Percentiles rank a stretch among this genome's conserved stretches.
These are phyloP conservation scores for Luffa acutangula DNA, from an alignment of 306 rosid species.

Conservation along the genomic window DNA sequence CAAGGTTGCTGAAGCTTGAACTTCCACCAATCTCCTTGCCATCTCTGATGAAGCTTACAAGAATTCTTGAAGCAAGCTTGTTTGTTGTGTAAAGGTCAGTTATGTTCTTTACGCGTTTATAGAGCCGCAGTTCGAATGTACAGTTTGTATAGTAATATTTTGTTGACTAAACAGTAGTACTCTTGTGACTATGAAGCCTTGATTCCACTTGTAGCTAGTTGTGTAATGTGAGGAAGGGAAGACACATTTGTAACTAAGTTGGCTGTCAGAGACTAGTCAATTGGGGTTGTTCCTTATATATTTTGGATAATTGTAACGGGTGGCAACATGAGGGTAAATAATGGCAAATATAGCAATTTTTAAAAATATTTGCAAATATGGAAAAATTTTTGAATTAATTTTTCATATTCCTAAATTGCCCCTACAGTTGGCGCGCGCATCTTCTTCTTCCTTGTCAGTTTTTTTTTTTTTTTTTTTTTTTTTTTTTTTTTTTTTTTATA, in stretches of 20 bases:
- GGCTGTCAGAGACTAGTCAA: background rate
- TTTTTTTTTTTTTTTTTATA: no score
- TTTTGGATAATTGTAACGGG: no score
- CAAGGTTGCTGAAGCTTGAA: slow-evolving; percentile 59
- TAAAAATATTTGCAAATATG: no score
- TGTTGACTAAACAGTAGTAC: background rate
- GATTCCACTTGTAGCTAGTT: background rate
- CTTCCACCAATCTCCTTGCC: background rate
- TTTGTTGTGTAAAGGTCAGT: background rate
- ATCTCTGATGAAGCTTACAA: slow-evolving; percentile 3
- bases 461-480: no score
- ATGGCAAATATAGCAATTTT: no score
- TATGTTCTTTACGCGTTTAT: background rate
- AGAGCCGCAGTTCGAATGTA: background rate
- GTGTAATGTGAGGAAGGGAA: background rate
- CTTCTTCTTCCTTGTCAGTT: no score
- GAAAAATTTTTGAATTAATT: no score
- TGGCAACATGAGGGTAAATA: no score
- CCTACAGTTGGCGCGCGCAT: no score
- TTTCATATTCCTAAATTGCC: no score
- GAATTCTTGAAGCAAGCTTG: slow-evolving; percentile 3
- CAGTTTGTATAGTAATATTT: background rate
- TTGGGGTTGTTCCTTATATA: background rate
- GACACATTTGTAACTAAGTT: background rate
- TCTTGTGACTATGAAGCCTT: background rate